These are phyloP conservation scores for Boeremia lycopersici DNA, from an alignment of 2,329 filamentous ascomycete genomes.

Conservation along the genomic window DNA sequence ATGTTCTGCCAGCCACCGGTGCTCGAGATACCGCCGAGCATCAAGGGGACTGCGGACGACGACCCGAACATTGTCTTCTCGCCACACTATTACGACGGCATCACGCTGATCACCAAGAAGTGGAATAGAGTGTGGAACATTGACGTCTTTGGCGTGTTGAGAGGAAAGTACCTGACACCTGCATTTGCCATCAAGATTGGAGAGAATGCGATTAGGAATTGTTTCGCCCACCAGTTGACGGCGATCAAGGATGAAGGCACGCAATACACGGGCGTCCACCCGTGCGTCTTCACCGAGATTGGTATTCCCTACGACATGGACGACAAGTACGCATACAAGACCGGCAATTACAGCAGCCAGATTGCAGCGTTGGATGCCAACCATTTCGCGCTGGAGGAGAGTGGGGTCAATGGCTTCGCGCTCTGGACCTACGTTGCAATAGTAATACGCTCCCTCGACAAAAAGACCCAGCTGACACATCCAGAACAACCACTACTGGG, in stretches of 20 bases:
- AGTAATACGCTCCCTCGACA: slow-evolving; percentile 49
- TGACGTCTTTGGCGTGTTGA: slow-evolving; percentile 88
- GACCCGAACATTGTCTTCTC: slow-evolving; percentile 90
- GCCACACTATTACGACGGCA: slow-evolving; percentile 95
- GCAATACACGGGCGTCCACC: slow-evolving; percentile 87
- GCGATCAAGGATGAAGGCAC: slow-evolving; percentile 83
- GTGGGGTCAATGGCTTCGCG: slow-evolving; percentile 81
- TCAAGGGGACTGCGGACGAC: slow-evolving; percentile 88
- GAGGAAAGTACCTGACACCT: slow-evolving; percentile 85
- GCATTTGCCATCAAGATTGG: slow-evolving; percentile 92
- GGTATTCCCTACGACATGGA: slow-evolving; percentile 99
- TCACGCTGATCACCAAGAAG: slow-evolving; percentile 96
- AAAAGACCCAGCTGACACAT: slow-evolving; percentile 19
- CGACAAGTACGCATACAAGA: slow-evolving; percentile 91
- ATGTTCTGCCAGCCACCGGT: slow-evolving; percentile 92
- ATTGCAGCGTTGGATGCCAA: slow-evolving; percentile 94
- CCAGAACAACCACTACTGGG: slow-evolving; percentile 84
- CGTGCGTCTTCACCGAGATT: slow-evolving; percentile 90
- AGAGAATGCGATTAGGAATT: slow-evolving; percentile 92
- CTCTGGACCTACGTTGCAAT: slow-evolving; percentile 84
- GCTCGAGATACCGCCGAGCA: slow-evolving; percentile 84
- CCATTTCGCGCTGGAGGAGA: slow-evolving; percentile 88
- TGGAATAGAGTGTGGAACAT: slow-evolving; percentile 99
- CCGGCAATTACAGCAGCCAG: slow-evolving; percentile 92
- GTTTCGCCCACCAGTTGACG: slow-evolving; percentile 83